phyloP scores from a whole-genome alignment of 2,329 filamentous ascomycete genomes.

The Diaporthe vexans region DNA sequence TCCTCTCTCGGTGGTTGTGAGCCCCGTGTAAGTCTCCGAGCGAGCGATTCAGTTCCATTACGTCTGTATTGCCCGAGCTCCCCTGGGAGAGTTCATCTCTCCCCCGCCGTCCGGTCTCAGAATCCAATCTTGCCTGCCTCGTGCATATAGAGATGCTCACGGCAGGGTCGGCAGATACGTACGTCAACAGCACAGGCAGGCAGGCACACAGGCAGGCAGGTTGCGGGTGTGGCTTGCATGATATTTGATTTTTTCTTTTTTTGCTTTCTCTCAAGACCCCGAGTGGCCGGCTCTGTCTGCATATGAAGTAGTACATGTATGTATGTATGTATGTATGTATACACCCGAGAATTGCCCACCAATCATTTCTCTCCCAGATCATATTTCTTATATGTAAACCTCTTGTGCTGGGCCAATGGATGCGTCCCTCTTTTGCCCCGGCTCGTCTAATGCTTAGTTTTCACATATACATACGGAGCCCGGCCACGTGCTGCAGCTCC shows the following conservation, averaged over 20 bases:
- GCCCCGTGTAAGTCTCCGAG: not conserved
- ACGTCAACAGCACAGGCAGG: too few relatives aligned
- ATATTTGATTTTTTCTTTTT: not conserved
- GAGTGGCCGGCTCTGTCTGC: not conserved
- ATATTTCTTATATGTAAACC: too few relatives aligned
- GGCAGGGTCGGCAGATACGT: not conserved
- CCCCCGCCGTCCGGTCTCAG: conserved; percentile 5
- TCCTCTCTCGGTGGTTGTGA: too few relatives aligned
- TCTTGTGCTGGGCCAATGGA: too few relatives aligned
- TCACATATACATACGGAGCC: too few relatives aligned
- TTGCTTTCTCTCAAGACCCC: not conserved
- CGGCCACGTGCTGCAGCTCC: not conserved
- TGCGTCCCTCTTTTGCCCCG: too few relatives aligned
- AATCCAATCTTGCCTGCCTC: conserved; percentile 19
- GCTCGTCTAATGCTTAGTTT: too few relatives aligned
- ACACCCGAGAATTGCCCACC: not conserved
- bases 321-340: not conserved
- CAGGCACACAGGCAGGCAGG: too few relatives aligned
- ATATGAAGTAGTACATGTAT: conserved; percentile 1
- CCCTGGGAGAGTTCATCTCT: conserved; percentile 4
- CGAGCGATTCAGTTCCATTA: not conserved
- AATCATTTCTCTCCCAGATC: not conserved
- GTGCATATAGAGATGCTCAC: not conserved
- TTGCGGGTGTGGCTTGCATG: too few relatives aligned
- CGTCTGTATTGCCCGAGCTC: too few relatives aligned